Evolutionary conservation across 2,329 filamentous ascomycete genomes (phyloP), one percentile per base, ranked within the genome.

Genomic region (Macrophomina phaseolina): DNA sequence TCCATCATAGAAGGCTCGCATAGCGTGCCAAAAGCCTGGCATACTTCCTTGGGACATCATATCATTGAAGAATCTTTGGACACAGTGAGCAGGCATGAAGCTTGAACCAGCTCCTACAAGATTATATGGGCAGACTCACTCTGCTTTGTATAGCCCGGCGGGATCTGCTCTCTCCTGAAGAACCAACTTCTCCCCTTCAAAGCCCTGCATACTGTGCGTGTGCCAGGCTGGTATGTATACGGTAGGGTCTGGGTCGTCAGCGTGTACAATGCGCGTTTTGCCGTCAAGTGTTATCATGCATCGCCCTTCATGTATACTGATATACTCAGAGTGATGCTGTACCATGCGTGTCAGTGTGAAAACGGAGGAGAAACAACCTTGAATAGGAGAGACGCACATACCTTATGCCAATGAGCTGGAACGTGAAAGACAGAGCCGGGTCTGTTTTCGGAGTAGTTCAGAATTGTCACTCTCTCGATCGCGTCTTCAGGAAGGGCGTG

Each of bases 1-100:
- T 8, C 66, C 60, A 36, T 65, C 49, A 32, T 65, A 58, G 32
- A 65, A 67, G n/a, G 61, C 48, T 16, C 66, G 36, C 48, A 67
- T 40, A 11, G 40, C 61, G 12, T 53, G 40, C 45, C 51, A 46
- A 12, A 67, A 45, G 1, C 40, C 40, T 4, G 48, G 40, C 11
- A n/a, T 18, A 8, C 7, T 55, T 9, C 38, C 60, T 8, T 28
- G 28, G 28, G 34, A 34, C 48, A 65, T 8, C 4, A 64, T 16
- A 30, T 65, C 49, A 14, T 64, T 30, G 66, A 67, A 67, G 14
- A 64, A 55, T n/a, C 53, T 23, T 23, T 56, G 53, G 14, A 9
- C n/a, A 5, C 14, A 5, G 18, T 18, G 51, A 49, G 46, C 46
- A 28, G 6, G 18, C 34, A 14, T 23, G 18, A 14, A 14, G 18